A percentile compares a stretch with the other conserved stretches of the same genome.
phyloP scores from a whole-genome alignment of 345 rosid genomes.

The Angophora floribunda region DNA sequence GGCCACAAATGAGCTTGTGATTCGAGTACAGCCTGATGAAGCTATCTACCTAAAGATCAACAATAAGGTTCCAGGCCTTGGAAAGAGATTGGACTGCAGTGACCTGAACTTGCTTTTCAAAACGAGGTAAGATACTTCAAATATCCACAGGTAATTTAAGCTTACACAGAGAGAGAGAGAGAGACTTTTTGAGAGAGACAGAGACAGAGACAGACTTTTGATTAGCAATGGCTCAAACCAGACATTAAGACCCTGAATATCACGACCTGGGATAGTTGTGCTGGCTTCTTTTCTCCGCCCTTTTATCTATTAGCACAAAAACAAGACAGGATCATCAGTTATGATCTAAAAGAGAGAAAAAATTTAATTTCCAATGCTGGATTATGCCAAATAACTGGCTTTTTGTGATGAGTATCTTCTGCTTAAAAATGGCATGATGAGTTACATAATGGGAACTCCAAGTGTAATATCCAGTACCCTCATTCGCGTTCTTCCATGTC shows the following conservation, averaged over 20 bases:
- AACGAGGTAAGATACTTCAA: slow-evolving; percentile 13
- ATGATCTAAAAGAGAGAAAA: neutral
- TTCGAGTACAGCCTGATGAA: slow-evolving; percentile 43
- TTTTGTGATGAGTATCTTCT: neutral
- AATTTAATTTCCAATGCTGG: neutral
- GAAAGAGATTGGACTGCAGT: slow-evolving; percentile 37
- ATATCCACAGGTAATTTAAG: neutral
- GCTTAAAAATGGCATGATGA: neutral
- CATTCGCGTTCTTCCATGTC: neutral
- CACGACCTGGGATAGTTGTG: neutral
- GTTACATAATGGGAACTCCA: neutral
- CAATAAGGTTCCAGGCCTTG: slow-evolving; percentile 48
- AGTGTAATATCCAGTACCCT: neutral
- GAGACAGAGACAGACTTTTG: neutral
- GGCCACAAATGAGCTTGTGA: slow-evolving; percentile 45
- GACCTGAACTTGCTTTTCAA: slow-evolving; percentile 35
- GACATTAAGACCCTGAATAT: neutral
- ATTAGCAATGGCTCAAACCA: neutral
- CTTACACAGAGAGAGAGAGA: neutral
- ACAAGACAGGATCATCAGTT: neutral
- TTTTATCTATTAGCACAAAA: neutral
- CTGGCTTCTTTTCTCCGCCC: neutral
- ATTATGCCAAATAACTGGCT: neutral
- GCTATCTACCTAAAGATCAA: slow-evolving; percentile 47
- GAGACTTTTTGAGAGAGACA: neutral